Conservation (phyloP, 306 rosid species). For the cucumber (Cucumis sativus) region DNA sequence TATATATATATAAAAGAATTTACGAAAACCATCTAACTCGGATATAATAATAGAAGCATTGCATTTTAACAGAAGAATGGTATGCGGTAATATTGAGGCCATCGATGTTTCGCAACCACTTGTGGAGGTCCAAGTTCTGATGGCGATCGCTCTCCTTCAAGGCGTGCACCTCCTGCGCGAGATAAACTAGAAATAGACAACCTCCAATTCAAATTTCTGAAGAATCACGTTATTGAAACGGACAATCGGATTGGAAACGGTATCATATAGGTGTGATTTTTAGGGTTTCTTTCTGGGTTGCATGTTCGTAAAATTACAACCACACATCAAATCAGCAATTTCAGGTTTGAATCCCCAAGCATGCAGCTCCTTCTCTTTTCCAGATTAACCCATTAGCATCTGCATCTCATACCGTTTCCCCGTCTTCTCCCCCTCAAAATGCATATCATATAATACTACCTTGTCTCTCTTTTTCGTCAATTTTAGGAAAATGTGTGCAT, state of each 20-base stretch:
- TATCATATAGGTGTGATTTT: not conserved
- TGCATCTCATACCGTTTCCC: not conserved
- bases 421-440: not conserved
- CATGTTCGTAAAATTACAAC: not conserved
- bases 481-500: not conserved
- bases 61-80: not conserved
- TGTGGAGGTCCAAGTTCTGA: not conserved
- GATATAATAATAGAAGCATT: no score
- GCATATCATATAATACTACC: not conserved
- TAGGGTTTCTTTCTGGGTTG: conserved; percentile 1
- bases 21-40: no score
- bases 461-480: not conserved
- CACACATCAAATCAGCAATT: not conserved
- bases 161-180: not conserved
- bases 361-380: not conserved
- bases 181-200: not conserved
- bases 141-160: not conserved
- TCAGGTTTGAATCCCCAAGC: conserved; percentile 1
- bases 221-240: not conserved
- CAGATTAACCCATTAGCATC: not conserved
- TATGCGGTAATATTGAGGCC: not conserved
- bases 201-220: not conserved
- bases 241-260: not conserved
- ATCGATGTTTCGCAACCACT: not conserved
- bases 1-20: no score